Base-by-base conservation (phyloP, 1,284 basidiomycete species). In the Marasmius fiardii region DNA sequence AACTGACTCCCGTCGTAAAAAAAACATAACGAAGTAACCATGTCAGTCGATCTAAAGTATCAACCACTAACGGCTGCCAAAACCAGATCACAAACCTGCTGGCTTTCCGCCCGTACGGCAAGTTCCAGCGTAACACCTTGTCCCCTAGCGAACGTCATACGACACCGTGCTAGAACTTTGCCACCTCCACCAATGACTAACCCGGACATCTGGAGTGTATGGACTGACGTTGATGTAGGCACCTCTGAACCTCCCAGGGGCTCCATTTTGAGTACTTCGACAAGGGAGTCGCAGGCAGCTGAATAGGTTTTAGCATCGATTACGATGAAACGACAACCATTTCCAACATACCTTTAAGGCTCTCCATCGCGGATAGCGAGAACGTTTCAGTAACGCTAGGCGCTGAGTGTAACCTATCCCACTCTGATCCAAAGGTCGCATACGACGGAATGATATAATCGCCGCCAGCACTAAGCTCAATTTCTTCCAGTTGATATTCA, bases 201-300 rank as follows among this genome's bases (percentile, higher is more conserved):
- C 44, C 97, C 97, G 14, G 93, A 91, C 49, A 99, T 74, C 67
- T 96, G 94, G 60, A 99, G 81, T 39, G 95, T 98, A 74, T 99
- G 97, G 53, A 99, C 91, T 7, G 92, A 89, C 16, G 85, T 80
- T 26, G 92, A 93, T 37, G 85, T 79, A 1, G 95, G 92, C 28
- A 75, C 74, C 67, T 95, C 92, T 7, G 90, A 88, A 18, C 94
- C 93, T 62, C 96, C 97, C 23, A 99, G 76, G 2, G 97, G 83
- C 70, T 98, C 94, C 95, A 99, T 98, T 69, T 93, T 92, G 62
- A 99, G 85, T 44, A 99, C 89, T 67, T 95, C 93, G 65, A 95
- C 83, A 66, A 97, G 87, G 26, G 93, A 95, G 63, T 94, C 90
- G 74, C 94, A 96, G 10, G 95, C 93, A 64, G 92, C 92, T 93